These are phyloP conservation scores for Sphaerosporella brunnea DNA, from an alignment of 495 filamentous ascomycete species.

Conservation along the genomic window DNA sequence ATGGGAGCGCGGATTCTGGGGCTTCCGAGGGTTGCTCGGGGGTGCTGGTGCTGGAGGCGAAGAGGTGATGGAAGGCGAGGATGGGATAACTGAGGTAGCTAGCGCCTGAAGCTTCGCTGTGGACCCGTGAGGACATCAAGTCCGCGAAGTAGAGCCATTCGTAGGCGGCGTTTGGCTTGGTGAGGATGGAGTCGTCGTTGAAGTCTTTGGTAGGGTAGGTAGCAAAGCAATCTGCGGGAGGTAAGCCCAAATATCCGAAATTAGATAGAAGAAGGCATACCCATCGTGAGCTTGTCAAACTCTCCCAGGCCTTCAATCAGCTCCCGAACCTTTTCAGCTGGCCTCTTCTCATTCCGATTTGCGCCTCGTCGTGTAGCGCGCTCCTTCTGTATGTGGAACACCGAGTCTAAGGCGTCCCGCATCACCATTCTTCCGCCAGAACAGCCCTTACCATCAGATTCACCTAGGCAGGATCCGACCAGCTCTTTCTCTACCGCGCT, in stretches of 20 bases:
- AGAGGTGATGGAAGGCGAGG: slow-evolving; percentile 81
- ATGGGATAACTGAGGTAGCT: slow-evolving; percentile 72
- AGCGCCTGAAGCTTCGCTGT: slow-evolving; percentile 55
- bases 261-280: slow-evolving; percentile 20
- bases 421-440: slow-evolving; percentile 27
- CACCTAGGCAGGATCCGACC: slow-evolving; percentile 59
- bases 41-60: slow-evolving; percentile 41
- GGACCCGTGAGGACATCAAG: slow-evolving; percentile 53
- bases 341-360: slow-evolving; percentile 54
- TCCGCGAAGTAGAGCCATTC: slow-evolving; percentile 96
- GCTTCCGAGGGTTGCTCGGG: slow-evolving; percentile 32
- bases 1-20: slow-evolving; percentile 41
- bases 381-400: slow-evolving; percentile 16
- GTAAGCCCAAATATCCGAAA: not conserved
- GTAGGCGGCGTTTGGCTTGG: slow-evolving; percentile 70
- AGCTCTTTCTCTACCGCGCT: slow-evolving; percentile 73
- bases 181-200: slow-evolving; percentile 80
- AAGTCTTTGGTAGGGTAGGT: slow-evolving; percentile 70
- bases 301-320: slow-evolving; percentile 83
- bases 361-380: slow-evolving; percentile 29
- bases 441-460: slow-evolving; percentile 27
- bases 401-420: slow-evolving; percentile 20
- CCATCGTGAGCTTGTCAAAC: slow-evolving; percentile 63
- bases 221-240: slow-evolving; percentile 46
- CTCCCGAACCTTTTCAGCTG: slow-evolving; percentile 59